These are phyloP conservation scores for Ceratocystis smalleyi DNA, from an alignment of 2,329 filamentous ascomycete genomes.

Conservation along the genomic window DNA sequence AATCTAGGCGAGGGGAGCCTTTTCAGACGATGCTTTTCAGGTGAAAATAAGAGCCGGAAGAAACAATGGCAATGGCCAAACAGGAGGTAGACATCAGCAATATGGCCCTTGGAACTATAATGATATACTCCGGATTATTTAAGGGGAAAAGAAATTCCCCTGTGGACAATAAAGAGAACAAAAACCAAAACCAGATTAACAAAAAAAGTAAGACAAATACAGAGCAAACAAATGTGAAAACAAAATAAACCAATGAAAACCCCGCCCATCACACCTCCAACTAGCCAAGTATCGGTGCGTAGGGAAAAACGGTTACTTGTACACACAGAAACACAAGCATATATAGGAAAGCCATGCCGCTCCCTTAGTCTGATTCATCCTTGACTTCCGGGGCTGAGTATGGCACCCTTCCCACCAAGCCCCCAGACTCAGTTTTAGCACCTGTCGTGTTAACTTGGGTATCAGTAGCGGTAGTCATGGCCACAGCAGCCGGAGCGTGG, in stretches of 20 bases:
- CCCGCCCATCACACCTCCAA: not conserved
- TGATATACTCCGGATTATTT: not conserved
- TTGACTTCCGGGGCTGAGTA: slow-evolving; percentile 40
- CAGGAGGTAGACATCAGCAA: not conserved
- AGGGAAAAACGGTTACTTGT: not conserved
- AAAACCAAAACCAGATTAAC: no score
- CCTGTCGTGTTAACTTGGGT: slow-evolving; percentile 38
- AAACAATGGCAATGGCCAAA: not conserved
- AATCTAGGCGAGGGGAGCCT: not conserved
- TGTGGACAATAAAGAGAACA: slow-evolving; percentile 1
- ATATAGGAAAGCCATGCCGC: not conserved
- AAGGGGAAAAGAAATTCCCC: not conserved
- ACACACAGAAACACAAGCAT: not conserved
- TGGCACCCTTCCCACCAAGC: slow-evolving; percentile 7
- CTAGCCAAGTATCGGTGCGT: not conserved
- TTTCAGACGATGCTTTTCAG: not conserved
- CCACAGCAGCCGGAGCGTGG: slow-evolving; percentile 35
- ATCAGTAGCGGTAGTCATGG: slow-evolving; percentile 41
- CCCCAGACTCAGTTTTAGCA: slow-evolving; percentile 21
- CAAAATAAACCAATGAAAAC: not conserved
- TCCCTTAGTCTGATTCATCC: slow-evolving; percentile 35
- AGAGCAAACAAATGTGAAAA: not conserved
- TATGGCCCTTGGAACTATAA: not conserved
- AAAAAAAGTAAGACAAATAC: not conserved
- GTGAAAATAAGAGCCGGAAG: not conserved